phyloP scores from a whole-genome alignment of 352 stramenopile species.

The Globisporangium nagaii region DNA sequence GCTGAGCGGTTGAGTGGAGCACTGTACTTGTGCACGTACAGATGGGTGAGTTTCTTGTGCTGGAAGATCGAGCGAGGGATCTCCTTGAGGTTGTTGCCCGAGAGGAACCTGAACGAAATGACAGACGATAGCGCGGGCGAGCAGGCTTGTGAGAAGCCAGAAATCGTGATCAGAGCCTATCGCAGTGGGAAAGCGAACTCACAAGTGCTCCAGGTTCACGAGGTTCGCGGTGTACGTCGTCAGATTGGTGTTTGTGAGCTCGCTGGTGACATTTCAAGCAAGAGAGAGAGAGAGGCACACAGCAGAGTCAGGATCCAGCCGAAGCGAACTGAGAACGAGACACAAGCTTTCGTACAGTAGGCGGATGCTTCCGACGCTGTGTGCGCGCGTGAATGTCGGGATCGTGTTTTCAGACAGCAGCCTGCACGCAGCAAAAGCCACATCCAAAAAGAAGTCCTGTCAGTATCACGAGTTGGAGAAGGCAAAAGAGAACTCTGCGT shows the following conservation, averaged over 20 bases:
- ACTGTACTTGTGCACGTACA: background rate
- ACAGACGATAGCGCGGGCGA: no score
- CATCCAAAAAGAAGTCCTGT: no score
- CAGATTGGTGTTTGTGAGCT: background rate
- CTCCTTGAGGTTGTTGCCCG: constrained; percentile 2
- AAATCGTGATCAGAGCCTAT: no score
- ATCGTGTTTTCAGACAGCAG: background rate
- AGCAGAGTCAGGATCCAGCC: background rate
- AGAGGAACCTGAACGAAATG: background rate
- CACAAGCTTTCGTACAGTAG: background rate
- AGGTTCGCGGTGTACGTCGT: background rate
- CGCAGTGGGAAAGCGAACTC: background rate
- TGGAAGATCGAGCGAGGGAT: background rate
- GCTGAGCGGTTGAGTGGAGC: background rate
- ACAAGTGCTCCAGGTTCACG: background rate
- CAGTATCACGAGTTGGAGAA: background rate
- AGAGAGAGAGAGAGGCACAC: background rate
- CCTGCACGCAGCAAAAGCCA: background rate
- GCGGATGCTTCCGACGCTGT: background rate
- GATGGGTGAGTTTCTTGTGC: background rate
- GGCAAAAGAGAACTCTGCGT: no score
- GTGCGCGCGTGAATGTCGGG: background rate
- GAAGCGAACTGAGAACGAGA: no score
- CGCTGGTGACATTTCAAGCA: background rate
- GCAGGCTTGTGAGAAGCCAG: no score